A percentile compares a stretch with the other conserved stretches of the same genome.
Conservation (phyloP, 768 basidiomycete genomes). For the Gelatoporia subvermispora region DNA sequence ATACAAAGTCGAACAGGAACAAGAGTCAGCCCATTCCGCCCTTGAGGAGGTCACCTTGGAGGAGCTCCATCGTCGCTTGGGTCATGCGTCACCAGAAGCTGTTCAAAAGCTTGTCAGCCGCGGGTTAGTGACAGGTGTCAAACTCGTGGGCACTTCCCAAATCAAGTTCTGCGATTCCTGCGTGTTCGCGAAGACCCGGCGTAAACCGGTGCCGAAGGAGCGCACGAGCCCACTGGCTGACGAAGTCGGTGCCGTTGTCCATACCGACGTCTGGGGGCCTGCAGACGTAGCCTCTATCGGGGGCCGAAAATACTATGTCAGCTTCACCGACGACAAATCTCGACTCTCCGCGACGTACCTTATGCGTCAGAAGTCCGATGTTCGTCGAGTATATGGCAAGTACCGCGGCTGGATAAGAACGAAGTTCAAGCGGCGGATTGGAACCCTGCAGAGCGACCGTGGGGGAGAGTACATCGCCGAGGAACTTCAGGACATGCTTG, state of each 20-base stretch:
- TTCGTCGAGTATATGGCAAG: too few relatives aligned
- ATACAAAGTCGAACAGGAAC: slow-evolving; percentile 5
- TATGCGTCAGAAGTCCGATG: slow-evolving; percentile 28
- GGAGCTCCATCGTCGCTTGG: slow-evolving; percentile 29
- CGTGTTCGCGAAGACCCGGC: slow-evolving; percentile 34
- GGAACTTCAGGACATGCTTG: too few relatives aligned
- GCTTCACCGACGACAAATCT: slow-evolving; percentile 26
- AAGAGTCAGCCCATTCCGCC: neutral
- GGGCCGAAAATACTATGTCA: slow-evolving; percentile 16
- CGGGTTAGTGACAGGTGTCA: slow-evolving; percentile 26
- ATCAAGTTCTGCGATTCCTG: slow-evolving; percentile 37
- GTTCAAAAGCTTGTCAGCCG: too few relatives aligned
- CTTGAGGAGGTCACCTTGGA: slow-evolving; percentile 5
- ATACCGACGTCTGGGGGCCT: slow-evolving; percentile 43
- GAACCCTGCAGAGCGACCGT: too few relatives aligned
- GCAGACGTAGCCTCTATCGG: slow-evolving; percentile 23
- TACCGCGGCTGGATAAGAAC: too few relatives aligned
- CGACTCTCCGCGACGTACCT: slow-evolving; percentile 22
- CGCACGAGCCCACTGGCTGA: slow-evolving; percentile 13
- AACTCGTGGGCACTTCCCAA: slow-evolving; percentile 14
- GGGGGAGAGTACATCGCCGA: too few relatives aligned
- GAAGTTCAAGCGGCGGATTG: too few relatives aligned
- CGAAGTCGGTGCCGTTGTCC: slow-evolving; percentile 31
- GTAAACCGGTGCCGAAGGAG: slow-evolving; percentile 24
- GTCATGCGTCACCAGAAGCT: slow-evolving; percentile 26